These are phyloP conservation scores for Plantago lanceolata DNA, from an alignment of 305 asterid species.

Conservation along the genomic window DNA sequence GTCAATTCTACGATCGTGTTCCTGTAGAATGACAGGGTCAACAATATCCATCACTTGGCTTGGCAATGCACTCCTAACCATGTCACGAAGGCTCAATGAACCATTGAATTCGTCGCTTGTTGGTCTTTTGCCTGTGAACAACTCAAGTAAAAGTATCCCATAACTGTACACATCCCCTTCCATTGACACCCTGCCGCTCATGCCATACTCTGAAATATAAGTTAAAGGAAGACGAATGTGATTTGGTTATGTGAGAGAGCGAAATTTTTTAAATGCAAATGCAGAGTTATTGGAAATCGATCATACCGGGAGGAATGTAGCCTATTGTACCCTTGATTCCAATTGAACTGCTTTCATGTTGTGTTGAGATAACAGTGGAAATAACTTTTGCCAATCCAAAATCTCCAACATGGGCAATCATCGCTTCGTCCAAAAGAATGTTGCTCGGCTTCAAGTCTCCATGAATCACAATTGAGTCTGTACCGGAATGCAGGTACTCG, in stretches of 20 bases:
- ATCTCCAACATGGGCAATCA: constrained; percentile 11
- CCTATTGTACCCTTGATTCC: constrained; percentile 22
- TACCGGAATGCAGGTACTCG: constrained; percentile 3
- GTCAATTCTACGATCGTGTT: not conserved
- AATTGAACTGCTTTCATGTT: constrained; percentile 7
- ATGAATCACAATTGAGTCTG: constrained; percentile 4
- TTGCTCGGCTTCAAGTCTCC: constrained; percentile 27
- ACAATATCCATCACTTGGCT: not conserved
- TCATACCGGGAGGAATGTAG: constrained; percentile 19
- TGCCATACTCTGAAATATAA: not conserved
- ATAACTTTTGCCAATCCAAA: constrained; percentile 7
- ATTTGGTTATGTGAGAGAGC: no score
- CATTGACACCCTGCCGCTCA: not conserved
- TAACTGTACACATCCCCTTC: constrained; percentile 2
- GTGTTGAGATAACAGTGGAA: not conserved
- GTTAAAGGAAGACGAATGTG: not conserved
- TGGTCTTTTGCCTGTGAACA: constrained; percentile 7
- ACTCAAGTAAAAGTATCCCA: not conserved
- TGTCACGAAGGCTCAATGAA: not conserved
- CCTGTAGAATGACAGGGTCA: not conserved
- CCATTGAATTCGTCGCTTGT: not conserved
- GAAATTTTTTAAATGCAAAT: no score
- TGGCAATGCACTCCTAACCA: not conserved
- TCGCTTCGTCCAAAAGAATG: constrained; percentile 19
- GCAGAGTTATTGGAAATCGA: not conserved